Evolutionary conservation across 106 monocot genomes (phyloP).

Genomic region (Dendrobium nobile): DNA sequence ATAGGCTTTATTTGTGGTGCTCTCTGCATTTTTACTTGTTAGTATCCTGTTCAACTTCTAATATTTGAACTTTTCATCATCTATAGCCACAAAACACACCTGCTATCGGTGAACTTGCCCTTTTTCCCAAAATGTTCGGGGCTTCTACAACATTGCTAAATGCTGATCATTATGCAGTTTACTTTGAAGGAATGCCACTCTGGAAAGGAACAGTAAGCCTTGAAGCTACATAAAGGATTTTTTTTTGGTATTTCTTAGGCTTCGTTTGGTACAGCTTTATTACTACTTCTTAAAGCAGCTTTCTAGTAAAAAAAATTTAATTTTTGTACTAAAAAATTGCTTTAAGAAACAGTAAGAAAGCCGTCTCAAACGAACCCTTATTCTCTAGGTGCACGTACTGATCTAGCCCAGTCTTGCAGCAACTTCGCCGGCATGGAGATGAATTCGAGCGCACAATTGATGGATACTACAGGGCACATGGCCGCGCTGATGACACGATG

Average conservation of each 20-base stretch:
- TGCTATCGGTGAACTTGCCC: slow-evolving; percentile 83
- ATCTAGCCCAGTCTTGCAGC: slow-evolving; percentile 29
- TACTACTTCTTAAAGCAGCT: no score
- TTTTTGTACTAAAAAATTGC: no score
- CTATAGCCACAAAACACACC: slow-evolving; percentile 40
- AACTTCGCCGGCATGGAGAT: slow-evolving; percentile 92
- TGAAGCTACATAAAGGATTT: neutral
- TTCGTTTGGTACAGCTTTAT: no score
- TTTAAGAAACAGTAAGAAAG: no score
- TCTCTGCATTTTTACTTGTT: neutral
- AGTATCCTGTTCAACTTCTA: neutral
- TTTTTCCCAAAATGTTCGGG: slow-evolving; percentile 73
- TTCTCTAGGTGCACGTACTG: neutral
- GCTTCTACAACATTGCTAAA: slow-evolving; percentile 75
- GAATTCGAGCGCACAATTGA: slow-evolving; percentile 65
- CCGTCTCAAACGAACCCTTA: no score
- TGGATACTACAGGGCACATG: slow-evolving; percentile 89
- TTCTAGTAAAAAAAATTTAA: no score
- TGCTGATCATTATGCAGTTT: slow-evolving; percentile 75
- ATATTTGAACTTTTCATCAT: neutral
- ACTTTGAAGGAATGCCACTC: slow-evolving; percentile 84
- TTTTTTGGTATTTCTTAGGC: neutral
- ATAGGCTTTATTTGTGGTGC: neutral
- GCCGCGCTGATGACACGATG: slow-evolving; percentile 98
- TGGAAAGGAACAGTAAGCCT: slow-evolving; percentile 65